Percentiles rank a stretch among this genome's conserved stretches.
phyloP scores from a whole-genome alignment of 2,329 filamentous ascomycete species.

The Cladosporium oxysporum region DNA sequence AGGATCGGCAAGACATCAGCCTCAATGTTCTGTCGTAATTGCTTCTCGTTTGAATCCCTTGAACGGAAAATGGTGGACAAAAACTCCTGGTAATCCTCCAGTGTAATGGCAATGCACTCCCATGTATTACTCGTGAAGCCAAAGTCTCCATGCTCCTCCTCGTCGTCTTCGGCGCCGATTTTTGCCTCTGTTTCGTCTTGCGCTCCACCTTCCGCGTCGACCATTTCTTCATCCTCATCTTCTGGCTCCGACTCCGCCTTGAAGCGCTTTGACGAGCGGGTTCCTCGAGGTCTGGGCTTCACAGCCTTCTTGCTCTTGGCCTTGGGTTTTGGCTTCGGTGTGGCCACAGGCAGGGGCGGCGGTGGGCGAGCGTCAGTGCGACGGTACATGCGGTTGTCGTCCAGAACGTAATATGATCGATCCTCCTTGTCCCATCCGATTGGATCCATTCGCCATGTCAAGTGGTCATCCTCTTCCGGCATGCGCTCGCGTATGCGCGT shows the following conservation, averaged over 20 bases:
- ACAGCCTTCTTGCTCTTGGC: slow-evolving; percentile 57
- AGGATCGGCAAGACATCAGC: slow-evolving; percentile 82
- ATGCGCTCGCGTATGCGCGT: slow-evolving; percentile 86
- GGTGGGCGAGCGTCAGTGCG: slow-evolving; percentile 72
- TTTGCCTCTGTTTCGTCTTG: slow-evolving; percentile 40
- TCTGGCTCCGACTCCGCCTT: slow-evolving; percentile 54
- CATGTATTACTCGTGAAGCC: slow-evolving; percentile 77
- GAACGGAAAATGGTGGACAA: slow-evolving; percentile 71
- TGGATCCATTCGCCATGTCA: slow-evolving; percentile 65
- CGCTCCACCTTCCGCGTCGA: slow-evolving; percentile 38
- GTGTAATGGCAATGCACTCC: slow-evolving; percentile 85
- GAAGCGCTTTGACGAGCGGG: slow-evolving; percentile 71
- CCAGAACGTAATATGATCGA: slow-evolving; percentile 83
- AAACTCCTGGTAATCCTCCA: slow-evolving; percentile 74
- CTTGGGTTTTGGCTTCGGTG: slow-evolving; percentile 56
- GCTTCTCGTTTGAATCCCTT: slow-evolving; percentile 81
- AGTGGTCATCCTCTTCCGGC: slow-evolving; percentile 68
- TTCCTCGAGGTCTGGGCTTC: slow-evolving; percentile 55
- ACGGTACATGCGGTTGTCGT: slow-evolving; percentile 91
- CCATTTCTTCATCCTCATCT: slow-evolving; percentile 45
- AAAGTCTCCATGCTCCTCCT: slow-evolving; percentile 40
- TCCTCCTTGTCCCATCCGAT: slow-evolving; percentile 88
- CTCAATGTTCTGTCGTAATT: slow-evolving; percentile 69
- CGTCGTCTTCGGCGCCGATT: slow-evolving; percentile 34
- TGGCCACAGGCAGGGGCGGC: slow-evolving; percentile 53